Evolutionary conservation across 257 asterid genomes (phyloP).

Genomic region (Eucommia ulmoides): DNA sequence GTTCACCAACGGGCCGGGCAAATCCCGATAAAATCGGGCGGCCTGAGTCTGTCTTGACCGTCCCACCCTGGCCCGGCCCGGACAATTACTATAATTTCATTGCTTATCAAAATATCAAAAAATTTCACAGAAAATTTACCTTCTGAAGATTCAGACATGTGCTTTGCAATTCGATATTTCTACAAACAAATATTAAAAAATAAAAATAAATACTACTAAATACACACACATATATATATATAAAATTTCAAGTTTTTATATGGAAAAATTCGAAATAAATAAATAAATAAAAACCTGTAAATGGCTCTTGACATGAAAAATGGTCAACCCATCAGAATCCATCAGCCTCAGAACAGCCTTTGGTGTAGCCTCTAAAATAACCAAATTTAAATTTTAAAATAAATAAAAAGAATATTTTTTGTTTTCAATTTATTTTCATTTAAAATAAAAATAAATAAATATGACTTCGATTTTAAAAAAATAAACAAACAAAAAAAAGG

Average conservation of each 20-base stretch:
- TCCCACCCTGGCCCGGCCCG: too few species aligned
- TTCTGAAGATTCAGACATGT: constrained; percentile 11
- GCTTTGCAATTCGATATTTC: constrained; percentile 26
- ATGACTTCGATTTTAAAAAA: too few species aligned
- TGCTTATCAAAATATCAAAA: background rate
- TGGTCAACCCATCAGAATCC: constrained; percentile 35
- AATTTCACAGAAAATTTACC: constrained; percentile 8
- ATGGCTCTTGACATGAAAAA: constrained; percentile 49
- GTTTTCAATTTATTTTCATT: too few species aligned
- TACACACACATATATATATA: too few species aligned
- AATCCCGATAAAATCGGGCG: background rate
- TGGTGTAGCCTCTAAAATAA: constrained; percentile 54
- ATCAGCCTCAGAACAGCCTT: constrained; percentile 37
- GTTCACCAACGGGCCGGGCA: too few species aligned
- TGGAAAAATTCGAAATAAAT: background rate
- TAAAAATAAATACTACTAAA: background rate
- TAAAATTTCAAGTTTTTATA: background rate
- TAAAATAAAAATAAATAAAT: too few species aligned
- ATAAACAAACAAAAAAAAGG: too few species aligned
- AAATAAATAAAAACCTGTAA: constrained; percentile 22
- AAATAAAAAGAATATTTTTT: too few species aligned
- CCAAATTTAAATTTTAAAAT: too few species aligned
- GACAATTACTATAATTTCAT: background rate
- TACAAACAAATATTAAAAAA: background rate
- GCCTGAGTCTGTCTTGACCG: too few species aligned